Conservation (phyloP, 345 rosid species). For the Rhodomyrtus tomentosa region DNA sequence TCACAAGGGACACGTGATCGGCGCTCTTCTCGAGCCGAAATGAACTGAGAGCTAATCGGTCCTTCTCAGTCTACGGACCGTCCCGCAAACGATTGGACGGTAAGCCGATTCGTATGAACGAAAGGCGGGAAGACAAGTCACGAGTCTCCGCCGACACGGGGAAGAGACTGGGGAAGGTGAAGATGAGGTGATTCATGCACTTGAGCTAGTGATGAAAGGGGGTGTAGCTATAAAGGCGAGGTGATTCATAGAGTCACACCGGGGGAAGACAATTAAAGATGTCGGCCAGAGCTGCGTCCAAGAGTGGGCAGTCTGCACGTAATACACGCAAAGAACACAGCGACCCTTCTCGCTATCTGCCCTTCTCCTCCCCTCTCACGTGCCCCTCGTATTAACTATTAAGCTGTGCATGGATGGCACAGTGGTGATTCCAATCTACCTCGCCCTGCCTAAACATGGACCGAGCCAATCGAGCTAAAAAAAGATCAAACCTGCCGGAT, state of each 20-base stretch:
- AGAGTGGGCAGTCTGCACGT: not conserved
- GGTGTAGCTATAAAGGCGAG: not conserved
- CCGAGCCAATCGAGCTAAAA: too few relatives aligned
- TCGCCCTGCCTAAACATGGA: not conserved
- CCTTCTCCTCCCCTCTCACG: slow-evolving; percentile 13
- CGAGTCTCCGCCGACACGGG: not conserved
- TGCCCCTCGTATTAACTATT: not conserved
- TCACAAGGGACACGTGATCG: not conserved
- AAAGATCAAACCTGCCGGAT: too few relatives aligned
- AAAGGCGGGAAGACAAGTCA: not conserved
- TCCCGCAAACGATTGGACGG: not conserved
- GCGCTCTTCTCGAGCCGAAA: not conserved
- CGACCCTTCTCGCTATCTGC: slow-evolving; percentile 23
- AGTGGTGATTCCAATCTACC: not conserved
- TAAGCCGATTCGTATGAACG: not conserved
- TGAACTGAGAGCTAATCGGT: not conserved
- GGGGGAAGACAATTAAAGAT: not conserved
- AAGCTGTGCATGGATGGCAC: not conserved
- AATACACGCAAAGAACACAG: not conserved
- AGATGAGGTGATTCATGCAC: not conserved
- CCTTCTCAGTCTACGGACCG: not conserved
- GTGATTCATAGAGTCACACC: not conserved
- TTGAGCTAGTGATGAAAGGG: not conserved
- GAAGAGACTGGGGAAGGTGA: not conserved
- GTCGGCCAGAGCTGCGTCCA: not conserved